phyloP scores from a whole-genome alignment of 768 basidiomycete genomes.

The Phylloporus rhodoxanthus region DNA sequence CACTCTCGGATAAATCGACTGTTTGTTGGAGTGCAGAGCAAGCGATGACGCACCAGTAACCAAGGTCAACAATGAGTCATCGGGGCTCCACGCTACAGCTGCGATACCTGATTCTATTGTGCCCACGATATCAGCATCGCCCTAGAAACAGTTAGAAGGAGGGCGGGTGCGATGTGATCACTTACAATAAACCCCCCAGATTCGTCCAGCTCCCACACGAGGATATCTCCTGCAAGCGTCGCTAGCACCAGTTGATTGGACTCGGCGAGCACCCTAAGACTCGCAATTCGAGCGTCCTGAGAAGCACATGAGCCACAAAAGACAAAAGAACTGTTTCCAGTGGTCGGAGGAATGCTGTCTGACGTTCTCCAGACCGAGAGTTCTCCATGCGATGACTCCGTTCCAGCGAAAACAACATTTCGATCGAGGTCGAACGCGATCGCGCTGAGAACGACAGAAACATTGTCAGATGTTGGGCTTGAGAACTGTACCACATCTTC shows the following conservation, averaged over 20 bases:
- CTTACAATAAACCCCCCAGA: conserved; percentile 39
- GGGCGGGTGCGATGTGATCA: conserved; percentile 2
- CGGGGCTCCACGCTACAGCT: conserved; percentile 86
- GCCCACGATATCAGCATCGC: conserved; percentile 67
- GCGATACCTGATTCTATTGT: conserved; percentile 79
- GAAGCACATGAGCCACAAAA: conserved; percentile 22
- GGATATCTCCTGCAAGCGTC: conserved; percentile 78
- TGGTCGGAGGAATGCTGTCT: conserved; percentile 10
- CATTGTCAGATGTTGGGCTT: conserved; percentile 10
- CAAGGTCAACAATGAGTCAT: conserved; percentile 79
- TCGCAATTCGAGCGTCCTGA: conserved; percentile 44
- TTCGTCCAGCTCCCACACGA: conserved; percentile 53
- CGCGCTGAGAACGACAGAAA: conserved; percentile 37
- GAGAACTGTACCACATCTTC: conserved; percentile 16
- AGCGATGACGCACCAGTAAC: conserved; percentile 55
- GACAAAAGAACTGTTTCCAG: conserved; percentile 7
- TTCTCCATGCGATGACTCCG: conserved; percentile 53
- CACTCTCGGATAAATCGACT: conserved; percentile 29
- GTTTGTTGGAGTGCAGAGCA: not conserved
- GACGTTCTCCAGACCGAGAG: conserved; percentile 52
- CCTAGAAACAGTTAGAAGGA: conserved; percentile 13
- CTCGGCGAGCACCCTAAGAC: conserved; percentile 68
- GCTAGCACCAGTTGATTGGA: conserved; percentile 60
- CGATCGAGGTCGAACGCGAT: conserved; percentile 62
- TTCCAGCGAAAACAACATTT: conserved; percentile 50